These are phyloP conservation scores for Tephrocybe sp. DNA, from an alignment of 768 basidiomycete species.

Conservation along the genomic window DNA sequence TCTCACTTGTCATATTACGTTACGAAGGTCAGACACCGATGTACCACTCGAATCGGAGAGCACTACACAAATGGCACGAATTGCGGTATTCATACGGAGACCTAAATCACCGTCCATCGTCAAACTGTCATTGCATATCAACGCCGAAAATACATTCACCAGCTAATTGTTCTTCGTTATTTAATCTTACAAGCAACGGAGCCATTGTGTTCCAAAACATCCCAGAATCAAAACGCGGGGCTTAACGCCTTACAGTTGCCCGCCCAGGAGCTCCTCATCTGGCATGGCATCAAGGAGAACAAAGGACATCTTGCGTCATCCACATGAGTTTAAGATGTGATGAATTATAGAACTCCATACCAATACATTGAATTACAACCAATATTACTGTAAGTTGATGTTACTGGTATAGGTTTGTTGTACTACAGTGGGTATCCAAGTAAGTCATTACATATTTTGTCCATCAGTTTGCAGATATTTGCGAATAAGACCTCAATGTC, in stretches of 20 bases:
- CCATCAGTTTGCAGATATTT: neutral
- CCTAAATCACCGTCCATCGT: neutral
- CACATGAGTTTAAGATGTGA: neutral
- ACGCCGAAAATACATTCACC: neutral
- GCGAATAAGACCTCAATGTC: neutral
- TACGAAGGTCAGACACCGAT: neutral
- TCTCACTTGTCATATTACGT: conserved; percentile 19
- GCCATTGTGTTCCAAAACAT: neutral
- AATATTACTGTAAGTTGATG: no score
- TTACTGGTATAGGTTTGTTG: no score
- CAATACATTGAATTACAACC: no score
- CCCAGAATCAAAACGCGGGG: conserved; percentile 3
- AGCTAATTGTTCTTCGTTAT: neutral
- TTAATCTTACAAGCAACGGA: neutral
- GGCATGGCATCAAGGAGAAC: no score
- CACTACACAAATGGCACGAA: neutral
- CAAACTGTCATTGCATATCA: conserved; percentile 11
- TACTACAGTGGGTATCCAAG: neutral
- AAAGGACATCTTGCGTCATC: no score
- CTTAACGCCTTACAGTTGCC: neutral
- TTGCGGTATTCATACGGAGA: conserved; percentile 7
- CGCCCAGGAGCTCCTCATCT: no score
- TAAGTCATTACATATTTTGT: no score
- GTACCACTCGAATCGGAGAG: neutral
- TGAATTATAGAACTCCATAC: neutral